A percentile compares a stretch with the other conserved stretches of the same genome.
Evolutionary conservation across 1,284 basidiomycete species (phyloP).

Genomic region (Microbotryum lychnidis-dioicae): DNA sequence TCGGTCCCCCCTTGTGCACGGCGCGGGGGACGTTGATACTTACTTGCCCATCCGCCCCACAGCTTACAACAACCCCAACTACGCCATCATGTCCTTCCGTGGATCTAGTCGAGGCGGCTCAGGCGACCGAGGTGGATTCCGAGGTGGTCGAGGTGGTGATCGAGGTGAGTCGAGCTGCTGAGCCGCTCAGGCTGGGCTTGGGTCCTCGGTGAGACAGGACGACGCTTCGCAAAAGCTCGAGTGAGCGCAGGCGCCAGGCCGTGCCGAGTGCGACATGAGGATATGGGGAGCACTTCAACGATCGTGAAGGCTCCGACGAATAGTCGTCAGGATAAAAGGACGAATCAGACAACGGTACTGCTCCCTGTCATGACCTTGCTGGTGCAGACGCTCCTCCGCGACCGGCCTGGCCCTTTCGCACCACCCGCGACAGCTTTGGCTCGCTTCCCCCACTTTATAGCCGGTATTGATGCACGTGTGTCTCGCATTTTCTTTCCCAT

Average conservation of each 20-base stretch:
- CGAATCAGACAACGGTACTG: background rate
- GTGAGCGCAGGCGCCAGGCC: too few relatives aligned
- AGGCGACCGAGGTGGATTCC: slow-evolving; percentile 18
- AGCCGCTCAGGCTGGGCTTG: too few relatives aligned
- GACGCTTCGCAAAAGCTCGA: too few relatives aligned
- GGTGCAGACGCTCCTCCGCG: background rate
- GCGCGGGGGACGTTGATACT: background rate
- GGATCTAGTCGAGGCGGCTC: slow-evolving; percentile 1
- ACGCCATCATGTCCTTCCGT: background rate
- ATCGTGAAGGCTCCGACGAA: background rate
- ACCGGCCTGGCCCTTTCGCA: background rate
- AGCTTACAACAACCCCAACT: background rate
- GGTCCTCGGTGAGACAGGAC: too few relatives aligned
- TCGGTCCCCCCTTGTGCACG: background rate
- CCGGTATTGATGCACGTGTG: background rate
- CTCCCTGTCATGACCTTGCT: background rate
- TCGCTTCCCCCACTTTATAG: background rate
- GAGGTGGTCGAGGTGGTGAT: slow-evolving; percentile 26
- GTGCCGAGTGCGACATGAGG: too few relatives aligned
- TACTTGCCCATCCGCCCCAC: background rate
- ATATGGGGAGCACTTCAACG: background rate
- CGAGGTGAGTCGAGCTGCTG: slow-evolving; percentile 7
- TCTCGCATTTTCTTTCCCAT: background rate
- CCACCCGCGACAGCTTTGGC: background rate
- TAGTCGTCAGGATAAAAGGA: background rate